Evolutionary conservation across 2,329 filamentous ascomycete genomes (phyloP).

Genomic region (Tolypocladium cylindrosporum): DNA sequence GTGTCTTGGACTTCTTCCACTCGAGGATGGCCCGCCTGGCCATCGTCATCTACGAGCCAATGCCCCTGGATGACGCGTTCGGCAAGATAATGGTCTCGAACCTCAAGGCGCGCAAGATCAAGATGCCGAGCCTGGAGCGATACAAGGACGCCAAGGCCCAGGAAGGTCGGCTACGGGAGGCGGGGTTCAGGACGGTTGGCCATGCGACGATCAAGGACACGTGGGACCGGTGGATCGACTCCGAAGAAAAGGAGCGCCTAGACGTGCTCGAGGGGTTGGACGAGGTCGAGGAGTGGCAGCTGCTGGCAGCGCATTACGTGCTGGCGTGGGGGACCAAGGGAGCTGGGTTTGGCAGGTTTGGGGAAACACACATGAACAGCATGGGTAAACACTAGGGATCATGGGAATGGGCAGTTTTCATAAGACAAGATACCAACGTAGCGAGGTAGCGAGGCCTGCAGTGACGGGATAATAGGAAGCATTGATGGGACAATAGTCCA

Average conservation of each 20-base stretch:
- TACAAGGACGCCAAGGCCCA: conserved; percentile 65
- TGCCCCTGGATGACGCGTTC: conserved; percentile 74
- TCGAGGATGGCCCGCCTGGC: conserved; percentile 36
- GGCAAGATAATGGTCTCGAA: conserved; percentile 90
- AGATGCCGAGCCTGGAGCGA: conserved; percentile 68
- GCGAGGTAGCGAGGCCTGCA: too few species aligned
- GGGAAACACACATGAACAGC: neutral
- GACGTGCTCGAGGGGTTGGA: conserved; percentile 78
- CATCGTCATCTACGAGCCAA: conserved; percentile 81
- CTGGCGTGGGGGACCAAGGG: conserved; percentile 76
- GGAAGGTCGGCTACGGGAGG: conserved; percentile 50
- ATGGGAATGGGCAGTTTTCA: neutral
- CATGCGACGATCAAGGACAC: conserved; percentile 44
- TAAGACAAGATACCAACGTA: neutral
- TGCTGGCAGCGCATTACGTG: conserved; percentile 82
- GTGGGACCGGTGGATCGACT: conserved; percentile 64
- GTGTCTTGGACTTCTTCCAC: conserved; percentile 57
- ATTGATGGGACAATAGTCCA: neutral
- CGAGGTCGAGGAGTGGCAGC: conserved; percentile 87
- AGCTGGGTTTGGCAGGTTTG: conserved; percentile 2
- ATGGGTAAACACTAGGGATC: neutral
- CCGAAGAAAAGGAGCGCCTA: conserved; percentile 67
- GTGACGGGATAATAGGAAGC: neutral
- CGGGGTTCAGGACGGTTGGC: conserved; percentile 49
- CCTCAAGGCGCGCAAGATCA: conserved; percentile 69